Evolutionary conservation across 768 basidiomycete species (phyloP), one percentile per base, ranked within the genome.

Genomic region (Cystobasidium ongulense): DNA sequence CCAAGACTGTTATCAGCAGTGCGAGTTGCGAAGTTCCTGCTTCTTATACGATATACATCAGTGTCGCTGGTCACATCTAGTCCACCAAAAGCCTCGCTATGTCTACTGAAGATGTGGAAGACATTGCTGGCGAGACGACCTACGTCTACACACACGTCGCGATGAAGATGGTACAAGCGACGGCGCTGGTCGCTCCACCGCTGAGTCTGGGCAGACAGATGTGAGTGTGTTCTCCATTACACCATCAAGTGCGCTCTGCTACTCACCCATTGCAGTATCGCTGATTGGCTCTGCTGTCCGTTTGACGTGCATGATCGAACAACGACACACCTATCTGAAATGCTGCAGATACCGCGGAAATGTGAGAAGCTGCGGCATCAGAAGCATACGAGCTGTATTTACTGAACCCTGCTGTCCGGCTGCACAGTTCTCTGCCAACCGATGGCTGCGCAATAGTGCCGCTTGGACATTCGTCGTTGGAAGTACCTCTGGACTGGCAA

Each of bases 371-470:
- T 18, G 18, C 39, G 39, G 18, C 39, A 8, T 41, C 39, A 41
- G 18, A 8, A 41, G 18, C 39, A 18, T 41, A 18, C 39, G 39
- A 41, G 18, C 39, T 8, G 15, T n/a, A 8, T 21, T n/a, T 4
- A 17, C 7, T 50, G 46, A n/a, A n/a, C 18, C 46, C 3, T 50
- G 46, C 46, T 50, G 46, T 7, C 46, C 5, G 4, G 46, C 39
- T 39, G 7, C 8, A 7, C 53, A 71, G 68, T 71, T 71, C 54
- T 71, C 68, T 17, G 68, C 38, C 53, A 71, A 61, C 21, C 68
- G 68, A 36, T 71, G 68, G 68, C 68, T 71, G 4, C 68, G 68
- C 36, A 71, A 71, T 38, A 71, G 68, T 38, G 68, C 68, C 13
- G 53, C 41, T 27, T 71, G 68, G 68, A 71, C 68, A 1, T 71